A percentile compares a stretch with the other conserved stretches of the same genome.
These are phyloP conservation scores for Laetiporus sulphureus DNA, from an alignment of 1,284 basidiomycete species.

Conservation along the genomic window DNA sequence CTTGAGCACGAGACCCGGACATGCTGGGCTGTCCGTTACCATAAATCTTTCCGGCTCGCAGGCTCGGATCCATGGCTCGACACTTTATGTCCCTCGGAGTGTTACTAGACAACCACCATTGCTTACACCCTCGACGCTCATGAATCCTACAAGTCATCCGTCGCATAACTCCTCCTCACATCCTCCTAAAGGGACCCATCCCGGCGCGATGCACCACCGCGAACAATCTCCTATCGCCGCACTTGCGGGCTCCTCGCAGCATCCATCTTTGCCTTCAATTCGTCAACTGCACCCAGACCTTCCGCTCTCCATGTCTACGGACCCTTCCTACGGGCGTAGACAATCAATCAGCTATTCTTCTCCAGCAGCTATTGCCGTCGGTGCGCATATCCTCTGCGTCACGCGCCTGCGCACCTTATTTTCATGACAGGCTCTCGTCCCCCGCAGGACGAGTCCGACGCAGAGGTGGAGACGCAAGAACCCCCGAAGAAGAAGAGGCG, in stretches of 20 bases:
- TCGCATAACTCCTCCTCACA: neutral
- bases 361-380: slow-evolving; percentile 15
- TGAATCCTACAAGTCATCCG: neutral
- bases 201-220: no score
- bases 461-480: slow-evolving; percentile 39
- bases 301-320: slow-evolving; percentile 28
- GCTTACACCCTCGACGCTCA: no score
- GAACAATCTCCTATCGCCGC: neutral
- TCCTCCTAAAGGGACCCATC: neutral
- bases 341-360: slow-evolving; percentile 15
- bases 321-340: slow-evolving; percentile 11
- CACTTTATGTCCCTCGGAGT: slow-evolving; percentile 8
- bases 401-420: neutral
- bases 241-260: slow-evolving; percentile 5
- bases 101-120: no score
- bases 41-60: slow-evolving; percentile 6
- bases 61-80: slow-evolving; percentile 10
- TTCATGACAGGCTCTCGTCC: slow-evolving; percentile 14
- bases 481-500: slow-evolving; percentile 71
- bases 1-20: slow-evolving; percentile 18
- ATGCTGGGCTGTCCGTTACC: slow-evolving; percentile 10
- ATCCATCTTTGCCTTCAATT: slow-evolving; percentile 50
- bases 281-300: slow-evolving; percentile 58
- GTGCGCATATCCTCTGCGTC: slow-evolving; percentile 9
- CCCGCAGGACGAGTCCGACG: slow-evolving; percentile 36